These are phyloP conservation scores for Dactylonectria estremocensis DNA, from an alignment of 2,329 filamentous ascomycete species.

Conservation along the genomic window DNA sequence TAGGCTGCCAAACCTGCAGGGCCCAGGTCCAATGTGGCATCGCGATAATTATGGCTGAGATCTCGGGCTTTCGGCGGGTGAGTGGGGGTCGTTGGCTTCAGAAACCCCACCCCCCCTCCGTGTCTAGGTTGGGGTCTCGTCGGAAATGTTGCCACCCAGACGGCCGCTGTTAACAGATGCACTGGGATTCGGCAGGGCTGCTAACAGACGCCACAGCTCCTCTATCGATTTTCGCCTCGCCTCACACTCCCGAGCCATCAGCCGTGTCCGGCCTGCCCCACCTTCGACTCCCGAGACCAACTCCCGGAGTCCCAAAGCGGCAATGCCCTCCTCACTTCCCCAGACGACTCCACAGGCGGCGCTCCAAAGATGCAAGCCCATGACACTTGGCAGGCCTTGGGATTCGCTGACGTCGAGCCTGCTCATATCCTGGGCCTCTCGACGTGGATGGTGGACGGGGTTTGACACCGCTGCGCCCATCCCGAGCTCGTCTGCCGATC, in stretches of 20 bases:
- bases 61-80: slow-evolving; percentile 27
- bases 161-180: slow-evolving; percentile 9
- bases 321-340: slow-evolving; percentile 44
- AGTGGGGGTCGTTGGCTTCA: slow-evolving; percentile 12
- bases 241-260: slow-evolving; percentile 42
- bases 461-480: slow-evolving; percentile 12
- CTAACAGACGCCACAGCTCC: slow-evolving; percentile 13
- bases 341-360: slow-evolving; percentile 45
- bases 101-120: slow-evolving; percentile 4
- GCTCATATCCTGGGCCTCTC: slow-evolving; percentile 14
- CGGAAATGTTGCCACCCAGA: background rate
- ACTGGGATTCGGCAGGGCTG: background rate
- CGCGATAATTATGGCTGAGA: slow-evolving; percentile 1
- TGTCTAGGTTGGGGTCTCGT: background rate
- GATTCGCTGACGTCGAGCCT: slow-evolving; percentile 31
- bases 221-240: slow-evolving; percentile 14
- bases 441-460: slow-evolving; percentile 11
- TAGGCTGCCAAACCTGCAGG: slow-evolving; percentile 1
- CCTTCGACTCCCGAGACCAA: slow-evolving; percentile 48
- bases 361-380: slow-evolving; percentile 32
- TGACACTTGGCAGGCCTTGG: slow-evolving; percentile 36
- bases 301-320: slow-evolving; percentile 48
- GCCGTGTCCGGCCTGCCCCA: slow-evolving; percentile 42
- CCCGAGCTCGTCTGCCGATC: slow-evolving; percentile 15
- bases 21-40: slow-evolving; percentile 10